Evolutionary conservation across 2,329 filamentous ascomycete species (phyloP).

Genomic region (Epichloe sylvatica): DNA sequence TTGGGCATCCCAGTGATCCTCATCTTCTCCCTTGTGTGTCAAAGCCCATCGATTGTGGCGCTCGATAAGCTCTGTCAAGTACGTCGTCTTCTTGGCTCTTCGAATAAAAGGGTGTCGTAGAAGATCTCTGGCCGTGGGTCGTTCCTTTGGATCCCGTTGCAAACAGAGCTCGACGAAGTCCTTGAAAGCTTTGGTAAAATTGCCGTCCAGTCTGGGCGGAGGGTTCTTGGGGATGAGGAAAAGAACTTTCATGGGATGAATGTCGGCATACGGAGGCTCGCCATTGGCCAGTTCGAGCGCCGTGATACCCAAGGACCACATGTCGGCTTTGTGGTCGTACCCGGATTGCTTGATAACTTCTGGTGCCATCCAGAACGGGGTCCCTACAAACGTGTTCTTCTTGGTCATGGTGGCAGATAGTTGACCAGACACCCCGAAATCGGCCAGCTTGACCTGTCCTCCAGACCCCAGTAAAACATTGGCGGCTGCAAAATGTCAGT

Average conservation of each 20-base stretch:
- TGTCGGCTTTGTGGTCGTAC: constrained; percentile 95
- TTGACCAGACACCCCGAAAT: constrained; percentile 94
- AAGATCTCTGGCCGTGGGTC: constrained; percentile 75
- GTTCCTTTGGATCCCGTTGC: constrained; percentile 75
- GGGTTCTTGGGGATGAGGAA: constrained; percentile 94
- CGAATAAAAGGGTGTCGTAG: constrained; percentile 83
- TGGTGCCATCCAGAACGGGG: constrained; percentile 98
- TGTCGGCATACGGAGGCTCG: constrained; percentile 88
- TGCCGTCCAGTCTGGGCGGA: constrained; percentile 65
- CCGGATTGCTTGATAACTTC: constrained; percentile 98
- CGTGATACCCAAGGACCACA: constrained; percentile 93
- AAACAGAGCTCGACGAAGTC: constrained; percentile 76
- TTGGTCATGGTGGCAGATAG: constrained; percentile 97
- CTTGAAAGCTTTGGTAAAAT: constrained; percentile 71
- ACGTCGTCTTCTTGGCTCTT: constrained; percentile 88
- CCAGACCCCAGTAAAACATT: constrained; percentile 82
- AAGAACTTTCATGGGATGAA: constrained; percentile 95
- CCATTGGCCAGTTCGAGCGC: constrained; percentile 83
- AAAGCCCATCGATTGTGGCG: constrained; percentile 77
- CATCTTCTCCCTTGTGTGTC: constrained; percentile 58
- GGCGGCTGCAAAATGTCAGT: constrained; percentile 45
- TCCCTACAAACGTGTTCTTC: constrained; percentile 97
- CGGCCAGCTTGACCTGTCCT: constrained; percentile 91
- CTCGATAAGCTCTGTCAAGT: constrained; percentile 90
- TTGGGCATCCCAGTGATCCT: constrained; percentile 45